Evolutionary conservation across 2,329 filamentous ascomycete species (phyloP).

Genomic region (Colletotrichum tabaci): DNA sequence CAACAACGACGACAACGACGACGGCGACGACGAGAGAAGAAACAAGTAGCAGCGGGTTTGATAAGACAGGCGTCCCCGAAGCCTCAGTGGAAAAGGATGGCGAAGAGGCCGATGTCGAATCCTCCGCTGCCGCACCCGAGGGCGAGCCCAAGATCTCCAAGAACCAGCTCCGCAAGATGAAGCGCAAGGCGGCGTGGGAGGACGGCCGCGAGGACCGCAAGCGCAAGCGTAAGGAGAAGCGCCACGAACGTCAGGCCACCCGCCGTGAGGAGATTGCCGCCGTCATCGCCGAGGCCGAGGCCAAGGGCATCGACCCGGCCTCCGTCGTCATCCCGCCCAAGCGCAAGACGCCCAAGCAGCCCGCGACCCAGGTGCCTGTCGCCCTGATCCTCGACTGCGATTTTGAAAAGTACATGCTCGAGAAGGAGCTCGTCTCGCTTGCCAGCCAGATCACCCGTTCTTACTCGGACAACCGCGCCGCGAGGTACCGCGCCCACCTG

Average conservation of each 20-base stretch:
- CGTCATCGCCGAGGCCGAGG: slow-evolving; percentile 61
- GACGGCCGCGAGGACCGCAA: slow-evolving; percentile 74
- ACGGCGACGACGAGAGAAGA: neutral
- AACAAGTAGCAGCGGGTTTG: slow-evolving; percentile 1
- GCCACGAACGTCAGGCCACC: slow-evolving; percentile 61
- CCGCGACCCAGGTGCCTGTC: slow-evolving; percentile 75
- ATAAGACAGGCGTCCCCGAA: slow-evolving; percentile 16
- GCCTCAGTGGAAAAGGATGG: slow-evolving; percentile 10
- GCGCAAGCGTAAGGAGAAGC: slow-evolving; percentile 68
- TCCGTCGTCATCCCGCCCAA: slow-evolving; percentile 44
- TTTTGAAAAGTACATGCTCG: slow-evolving; percentile 91
- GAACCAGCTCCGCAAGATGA: slow-evolving; percentile 86
- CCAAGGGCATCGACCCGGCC: slow-evolving; percentile 59
- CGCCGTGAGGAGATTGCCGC: slow-evolving; percentile 66
- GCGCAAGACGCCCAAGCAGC: slow-evolving; percentile 53
- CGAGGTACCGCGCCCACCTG: slow-evolving; percentile 78
- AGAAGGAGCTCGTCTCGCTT: slow-evolving; percentile 88
- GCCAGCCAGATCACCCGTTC: slow-evolving; percentile 86
- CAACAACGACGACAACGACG: neutral
- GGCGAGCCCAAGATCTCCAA: slow-evolving; percentile 75
- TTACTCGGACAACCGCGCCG: slow-evolving; percentile 88
- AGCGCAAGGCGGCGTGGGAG: slow-evolving; percentile 82
- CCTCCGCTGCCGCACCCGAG: slow-evolving; percentile 4
- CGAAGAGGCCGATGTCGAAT: slow-evolving; percentile 1
- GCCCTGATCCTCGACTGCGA: slow-evolving; percentile 91